phyloP scores from a whole-genome alignment of 2,329 filamentous ascomycete species.

The Tympanopsis confertula region DNA sequence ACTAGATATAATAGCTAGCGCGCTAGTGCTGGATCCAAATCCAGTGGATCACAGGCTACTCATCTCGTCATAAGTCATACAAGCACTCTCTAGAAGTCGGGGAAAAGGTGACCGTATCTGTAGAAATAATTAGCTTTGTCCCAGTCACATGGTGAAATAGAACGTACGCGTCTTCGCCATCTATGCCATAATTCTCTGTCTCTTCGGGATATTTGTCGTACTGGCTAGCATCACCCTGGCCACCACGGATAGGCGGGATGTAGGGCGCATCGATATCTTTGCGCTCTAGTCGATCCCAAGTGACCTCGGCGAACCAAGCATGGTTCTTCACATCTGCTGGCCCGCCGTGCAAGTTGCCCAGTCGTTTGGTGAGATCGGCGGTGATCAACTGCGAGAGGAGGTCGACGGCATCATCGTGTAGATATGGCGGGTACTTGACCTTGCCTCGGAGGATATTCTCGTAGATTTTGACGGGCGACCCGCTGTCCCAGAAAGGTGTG shows the following conservation, averaged over 20 bases:
- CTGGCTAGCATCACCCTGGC: conserved; percentile 87
- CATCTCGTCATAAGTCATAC: too few relatives aligned
- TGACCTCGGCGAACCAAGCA: conserved; percentile 93
- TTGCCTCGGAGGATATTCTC: conserved; percentile 95
- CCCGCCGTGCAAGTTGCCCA: conserved; percentile 88
- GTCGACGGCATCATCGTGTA: conserved; percentile 88
- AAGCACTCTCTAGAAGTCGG: conserved; percentile 1
- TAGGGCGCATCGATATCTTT: conserved; percentile 99
- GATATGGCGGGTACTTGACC: conserved; percentile 93
- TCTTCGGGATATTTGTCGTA: conserved; percentile 98
- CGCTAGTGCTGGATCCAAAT: too few relatives aligned
- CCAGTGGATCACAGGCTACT: too few relatives aligned
- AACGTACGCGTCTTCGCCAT: conserved; percentile 76
- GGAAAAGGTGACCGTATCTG: conserved; percentile 1
- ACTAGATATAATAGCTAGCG: too few relatives aligned
- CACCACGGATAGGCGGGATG: conserved; percentile 86
- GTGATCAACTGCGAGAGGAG: conserved; percentile 88
- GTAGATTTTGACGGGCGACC: conserved; percentile 97
- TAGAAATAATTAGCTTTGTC: not conserved
- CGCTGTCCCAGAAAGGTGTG: conserved; percentile 97
- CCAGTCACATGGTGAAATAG: not conserved
- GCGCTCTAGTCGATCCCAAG: conserved; percentile 84
- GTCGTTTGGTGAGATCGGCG: conserved; percentile 80
- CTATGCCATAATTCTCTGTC: conserved; percentile 76
- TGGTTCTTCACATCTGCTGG: conserved; percentile 89